Conservation (phyloP, 2,329 filamentous ascomycete genomes). For the Alternaria sp. region DNA sequence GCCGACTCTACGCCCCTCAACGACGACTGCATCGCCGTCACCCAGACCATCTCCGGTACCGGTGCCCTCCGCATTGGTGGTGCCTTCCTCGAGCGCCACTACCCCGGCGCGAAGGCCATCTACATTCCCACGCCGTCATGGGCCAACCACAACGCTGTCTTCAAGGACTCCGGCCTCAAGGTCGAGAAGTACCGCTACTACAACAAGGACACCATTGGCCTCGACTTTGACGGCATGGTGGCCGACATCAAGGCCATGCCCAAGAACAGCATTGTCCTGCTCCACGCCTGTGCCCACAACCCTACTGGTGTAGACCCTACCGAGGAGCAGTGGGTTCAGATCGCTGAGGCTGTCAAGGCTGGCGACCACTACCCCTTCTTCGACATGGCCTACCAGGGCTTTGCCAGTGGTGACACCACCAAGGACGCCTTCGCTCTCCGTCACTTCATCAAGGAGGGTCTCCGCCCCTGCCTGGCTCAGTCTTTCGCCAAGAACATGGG, state of each 20-base stretch:
- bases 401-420: conserved; percentile 90
- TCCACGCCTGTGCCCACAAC: conserved; percentile 98
- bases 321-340: conserved; percentile 87
- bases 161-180: conserved; percentile 88
- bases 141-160: conserved; percentile 98
- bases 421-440: conserved; percentile 92
- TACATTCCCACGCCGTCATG: conserved; percentile 96
- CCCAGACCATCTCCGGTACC: conserved; percentile 97
- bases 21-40: conserved; percentile 81
- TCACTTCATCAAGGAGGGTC: conserved; percentile 91
- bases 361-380: conserved; percentile 94
- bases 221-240: conserved; percentile 94
- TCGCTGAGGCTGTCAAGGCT: conserved; percentile 84
- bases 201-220: conserved; percentile 96
- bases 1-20: conserved; percentile 76
- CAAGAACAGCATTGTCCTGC: conserved; percentile 84
- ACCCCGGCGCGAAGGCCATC: conserved; percentile 89
- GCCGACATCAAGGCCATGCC: conserved; percentile 89
- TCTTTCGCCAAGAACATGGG: conserved; percentile 99
- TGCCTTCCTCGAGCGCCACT: conserved; percentile 91
- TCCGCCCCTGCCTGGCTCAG: conserved; percentile 86
- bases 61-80: conserved; percentile 94
- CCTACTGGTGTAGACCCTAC: conserved; percentile 96
- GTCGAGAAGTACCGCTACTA: conserved; percentile 98
- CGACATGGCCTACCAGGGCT: conserved; percentile 99